Conservation (phyloP, 495 filamentous ascomycete species). For the Endocarpon pusillum region DNA sequence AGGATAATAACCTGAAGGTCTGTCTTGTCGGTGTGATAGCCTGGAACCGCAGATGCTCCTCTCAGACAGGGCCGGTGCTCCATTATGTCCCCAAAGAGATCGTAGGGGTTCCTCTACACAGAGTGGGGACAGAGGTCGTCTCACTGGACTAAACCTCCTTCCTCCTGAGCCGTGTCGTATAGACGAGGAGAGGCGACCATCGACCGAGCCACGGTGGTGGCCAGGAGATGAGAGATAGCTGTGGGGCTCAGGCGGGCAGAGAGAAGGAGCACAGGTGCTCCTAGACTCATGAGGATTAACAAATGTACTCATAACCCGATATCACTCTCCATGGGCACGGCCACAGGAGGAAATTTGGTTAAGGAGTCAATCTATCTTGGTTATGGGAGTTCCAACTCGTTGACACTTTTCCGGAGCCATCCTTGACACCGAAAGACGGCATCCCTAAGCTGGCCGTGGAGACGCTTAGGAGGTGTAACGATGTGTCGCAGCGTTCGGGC, state of each 20-base stretch:
- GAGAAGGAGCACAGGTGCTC: constrained; percentile 16
- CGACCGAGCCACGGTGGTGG: constrained; percentile 8
- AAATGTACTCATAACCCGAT: constrained; percentile 15
- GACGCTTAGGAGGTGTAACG: constrained; percentile 3
- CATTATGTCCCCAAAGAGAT: no score
- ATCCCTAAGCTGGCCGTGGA: constrained; percentile 4
- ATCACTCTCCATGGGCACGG: constrained; percentile 19
- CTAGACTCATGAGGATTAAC: constrained; percentile 14
- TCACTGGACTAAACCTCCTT: no score
- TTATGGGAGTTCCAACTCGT: constrained; percentile 2
- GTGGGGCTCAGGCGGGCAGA: constrained; percentile 16
- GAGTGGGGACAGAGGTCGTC: no score
- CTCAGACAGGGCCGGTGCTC: no score
- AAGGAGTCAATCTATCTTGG: constrained; percentile 1
- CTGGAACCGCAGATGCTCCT: no score
- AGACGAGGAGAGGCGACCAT: constrained; percentile 12
- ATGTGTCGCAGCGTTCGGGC: constrained; percentile 4
- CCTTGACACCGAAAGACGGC: constrained; percentile 7
- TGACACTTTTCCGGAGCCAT: constrained; percentile 5
- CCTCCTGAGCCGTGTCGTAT: constrained; percentile 1
- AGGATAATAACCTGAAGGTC: constrained; percentile 24
- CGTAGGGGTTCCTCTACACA: no score
- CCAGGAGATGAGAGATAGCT: constrained; percentile 13
- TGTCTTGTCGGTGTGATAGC: not conserved
- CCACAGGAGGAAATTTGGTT: constrained; percentile 12